Percentiles rank a stretch among this genome's conserved stretches.
Evolutionary conservation across 1,139 yeast genomes (phyloP).

Genomic region (Zygoascus meyerae): DNA sequence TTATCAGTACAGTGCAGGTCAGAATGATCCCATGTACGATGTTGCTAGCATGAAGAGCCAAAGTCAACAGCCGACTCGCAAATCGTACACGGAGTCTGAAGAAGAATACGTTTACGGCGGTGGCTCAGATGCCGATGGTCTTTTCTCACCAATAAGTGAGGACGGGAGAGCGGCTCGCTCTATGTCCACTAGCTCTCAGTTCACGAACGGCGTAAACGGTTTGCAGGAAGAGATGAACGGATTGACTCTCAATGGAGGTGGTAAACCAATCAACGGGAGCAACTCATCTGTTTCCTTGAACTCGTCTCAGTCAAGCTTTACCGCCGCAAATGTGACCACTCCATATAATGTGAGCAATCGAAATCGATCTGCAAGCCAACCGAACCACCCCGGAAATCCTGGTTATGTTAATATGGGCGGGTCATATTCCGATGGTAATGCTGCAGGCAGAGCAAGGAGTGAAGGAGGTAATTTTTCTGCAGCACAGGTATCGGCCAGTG

Average conservation of each 20-base stretch:
- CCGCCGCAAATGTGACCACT: slow-evolving; percentile 11
- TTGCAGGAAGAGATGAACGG: slow-evolving; percentile 7
- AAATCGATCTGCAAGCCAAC: slow-evolving; percentile 21
- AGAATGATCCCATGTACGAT: background rate
- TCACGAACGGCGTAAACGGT: background rate
- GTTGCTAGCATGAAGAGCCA: background rate
- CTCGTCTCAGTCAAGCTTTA: slow-evolving; percentile 4
- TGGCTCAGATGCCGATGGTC: background rate
- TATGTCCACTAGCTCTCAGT: slow-evolving; percentile 2
- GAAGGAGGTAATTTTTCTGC: slow-evolving; percentile 16
- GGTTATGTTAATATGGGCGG: background rate
- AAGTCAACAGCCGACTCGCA: background rate
- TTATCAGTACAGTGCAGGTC: background rate
- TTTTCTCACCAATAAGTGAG: slow-evolving; percentile 1
- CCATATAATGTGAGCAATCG: slow-evolving; percentile 13
- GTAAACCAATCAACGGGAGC: background rate
- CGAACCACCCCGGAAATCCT: slow-evolving; percentile 9
- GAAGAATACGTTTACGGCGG: background rate
- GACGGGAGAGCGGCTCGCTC: background rate
- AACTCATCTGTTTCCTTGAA: background rate
- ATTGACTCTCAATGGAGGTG: background rate
- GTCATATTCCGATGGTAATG: background rate
- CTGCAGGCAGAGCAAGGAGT: slow-evolving; percentile 21
- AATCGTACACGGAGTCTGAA: slow-evolving; percentile 5
- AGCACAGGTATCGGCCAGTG: background rate